Conservation (phyloP, 345 rosid species). For the Lenwebbia sp. region DNA sequence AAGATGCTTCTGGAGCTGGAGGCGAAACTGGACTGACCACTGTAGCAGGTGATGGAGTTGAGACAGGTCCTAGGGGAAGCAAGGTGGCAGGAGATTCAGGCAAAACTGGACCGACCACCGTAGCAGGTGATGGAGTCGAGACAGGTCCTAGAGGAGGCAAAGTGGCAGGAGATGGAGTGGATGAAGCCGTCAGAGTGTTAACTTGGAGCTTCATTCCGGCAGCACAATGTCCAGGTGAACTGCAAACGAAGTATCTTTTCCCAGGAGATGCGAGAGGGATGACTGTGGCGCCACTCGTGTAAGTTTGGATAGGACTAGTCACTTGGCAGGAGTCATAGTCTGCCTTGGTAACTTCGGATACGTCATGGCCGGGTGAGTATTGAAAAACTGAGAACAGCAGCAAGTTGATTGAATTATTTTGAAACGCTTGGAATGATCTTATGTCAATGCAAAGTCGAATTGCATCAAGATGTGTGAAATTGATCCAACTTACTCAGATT, state of each 20-base stretch:
- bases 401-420: neutral
- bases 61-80: neutral
- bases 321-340: constrained; percentile 11
- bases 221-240: constrained; percentile 6
- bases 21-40: neutral
- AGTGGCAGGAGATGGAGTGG: neutral
- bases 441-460: neutral
- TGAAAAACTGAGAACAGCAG: constrained; percentile 1
- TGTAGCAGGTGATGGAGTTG: neutral
- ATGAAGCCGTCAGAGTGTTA: neutral
- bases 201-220: constrained; percentile 13
- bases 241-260: constrained; percentile 13
- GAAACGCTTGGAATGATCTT: neutral
- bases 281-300: neutral
- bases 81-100: neutral
- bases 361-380: constrained; percentile 6
- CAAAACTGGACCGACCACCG: neutral
- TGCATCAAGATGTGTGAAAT: neutral
- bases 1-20: neutral
- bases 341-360: constrained; percentile 6
- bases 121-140: neutral
- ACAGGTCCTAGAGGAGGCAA: neutral
- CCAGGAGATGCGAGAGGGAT: constrained; percentile 9
- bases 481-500: neutral
- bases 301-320: neutral